Evolutionary conservation across 2,329 filamentous ascomycete species (phyloP).

Genomic region (Parascedosporium putredinis): DNA sequence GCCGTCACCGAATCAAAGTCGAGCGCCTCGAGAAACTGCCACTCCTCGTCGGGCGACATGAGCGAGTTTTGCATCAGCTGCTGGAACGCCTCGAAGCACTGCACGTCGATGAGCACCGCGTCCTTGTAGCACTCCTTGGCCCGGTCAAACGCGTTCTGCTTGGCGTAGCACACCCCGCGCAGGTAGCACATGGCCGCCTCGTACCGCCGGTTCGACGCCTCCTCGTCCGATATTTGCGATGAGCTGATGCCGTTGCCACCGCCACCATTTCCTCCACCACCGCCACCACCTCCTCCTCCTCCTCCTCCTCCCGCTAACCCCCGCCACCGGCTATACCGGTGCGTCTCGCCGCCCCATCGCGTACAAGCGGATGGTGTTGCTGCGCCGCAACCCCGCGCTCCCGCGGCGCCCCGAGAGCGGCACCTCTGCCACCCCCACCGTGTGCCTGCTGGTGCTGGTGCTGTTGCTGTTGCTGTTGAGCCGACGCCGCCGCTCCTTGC

Average conservation of each 20-base stretch:
- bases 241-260: too few species aligned
- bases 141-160: slow-evolving; percentile 92
- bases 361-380: background rate
- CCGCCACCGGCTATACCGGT: too few species aligned
- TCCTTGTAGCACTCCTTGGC: slow-evolving; percentile 99
- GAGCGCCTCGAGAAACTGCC: slow-evolving; percentile 76
- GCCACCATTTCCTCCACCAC: too few species aligned
- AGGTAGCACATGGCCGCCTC: slow-evolving; percentile 98
- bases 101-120: slow-evolving; percentile 90
- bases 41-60: slow-evolving; percentile 81
- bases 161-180: slow-evolving; percentile 85
- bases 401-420: slow-evolving; percentile 7
- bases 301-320: too few species aligned
- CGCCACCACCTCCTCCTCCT: too few species aligned
- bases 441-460: background rate
- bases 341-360: slow-evolving; percentile 21
- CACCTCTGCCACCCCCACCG: slow-evolving; percentile 1
- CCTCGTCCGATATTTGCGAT: slow-evolving; percentile 45
- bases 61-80: slow-evolving; percentile 95
- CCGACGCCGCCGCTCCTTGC: background rate
- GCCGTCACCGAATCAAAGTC: slow-evolving; percentile 78
- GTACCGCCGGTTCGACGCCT: slow-evolving; percentile 67
- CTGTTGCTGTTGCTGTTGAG: too few species aligned
- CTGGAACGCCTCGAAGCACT: slow-evolving; percentile 97
- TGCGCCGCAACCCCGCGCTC: slow-evolving; percentile 3